phyloP scores from a whole-genome alignment of 371 early-diverging fungal species.

The Thermomucor indicae-seudaticae region DNA sequence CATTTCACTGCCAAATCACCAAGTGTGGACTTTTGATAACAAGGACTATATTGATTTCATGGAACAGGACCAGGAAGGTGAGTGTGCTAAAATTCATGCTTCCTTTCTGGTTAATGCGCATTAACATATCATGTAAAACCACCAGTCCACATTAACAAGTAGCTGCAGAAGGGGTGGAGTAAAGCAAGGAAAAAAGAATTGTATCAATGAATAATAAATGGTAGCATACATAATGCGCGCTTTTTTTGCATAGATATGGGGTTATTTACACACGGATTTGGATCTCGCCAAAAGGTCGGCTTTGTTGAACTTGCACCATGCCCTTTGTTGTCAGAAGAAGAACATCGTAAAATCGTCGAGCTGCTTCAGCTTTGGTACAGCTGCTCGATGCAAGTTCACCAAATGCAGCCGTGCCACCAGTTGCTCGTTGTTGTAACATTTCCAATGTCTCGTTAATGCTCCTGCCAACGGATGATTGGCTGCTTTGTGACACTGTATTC shows the following conservation, averaged over 20 bases:
- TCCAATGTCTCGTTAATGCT: conserved; percentile 23
- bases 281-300: conserved; percentile 81
- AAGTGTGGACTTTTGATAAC: conserved; percentile 9
- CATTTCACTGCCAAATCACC: conserved; percentile 13
- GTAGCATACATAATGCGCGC: neutral
- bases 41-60: conserved; percentile 29
- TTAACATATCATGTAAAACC: too few relatives aligned
- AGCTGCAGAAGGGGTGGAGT: too few relatives aligned
- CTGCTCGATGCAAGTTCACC: conserved; percentile 26
- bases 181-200: neutral
- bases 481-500: conserved; percentile 6
- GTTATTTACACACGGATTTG: conserved; percentile 45
- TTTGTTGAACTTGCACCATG: conserved; percentile 80
- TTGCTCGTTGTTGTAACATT: conserved; percentile 16
- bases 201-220: neutral
- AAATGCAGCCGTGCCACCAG: conserved; percentile 13
- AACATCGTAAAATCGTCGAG: conserved; percentile 87
- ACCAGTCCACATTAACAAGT: conserved; percentile 1
- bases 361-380: conserved; percentile 62
- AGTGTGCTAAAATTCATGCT: neutral
- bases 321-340: conserved; percentile 86
- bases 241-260: neutral
- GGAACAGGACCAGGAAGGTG: conserved; percentile 25
- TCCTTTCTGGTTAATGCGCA: too few relatives aligned
- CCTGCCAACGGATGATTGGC: conserved; percentile 18